Evolutionary conservation across 768 basidiomycete species (phyloP).

Genomic region (Polyporus arcularius): DNA sequence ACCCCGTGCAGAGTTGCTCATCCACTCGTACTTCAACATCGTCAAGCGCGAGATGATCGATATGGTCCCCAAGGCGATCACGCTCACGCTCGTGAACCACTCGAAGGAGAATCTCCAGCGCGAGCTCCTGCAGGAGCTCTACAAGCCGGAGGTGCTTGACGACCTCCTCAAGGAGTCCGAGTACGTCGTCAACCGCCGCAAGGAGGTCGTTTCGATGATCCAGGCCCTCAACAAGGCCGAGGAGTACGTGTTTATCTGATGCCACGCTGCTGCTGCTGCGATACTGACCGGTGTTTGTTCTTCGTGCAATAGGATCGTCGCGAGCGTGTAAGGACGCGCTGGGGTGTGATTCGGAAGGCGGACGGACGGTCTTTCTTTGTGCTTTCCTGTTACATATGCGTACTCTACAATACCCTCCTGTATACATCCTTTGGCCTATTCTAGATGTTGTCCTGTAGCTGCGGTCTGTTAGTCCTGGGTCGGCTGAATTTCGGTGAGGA

Average conservation of each 20-base stretch:
- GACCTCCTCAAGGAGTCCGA: slow-evolving; percentile 96
- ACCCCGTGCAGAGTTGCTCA: slow-evolving; percentile 73
- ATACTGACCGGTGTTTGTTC: background rate
- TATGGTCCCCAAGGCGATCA: slow-evolving; percentile 97
- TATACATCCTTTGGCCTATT: slow-evolving; percentile 19
- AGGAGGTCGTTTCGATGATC: slow-evolving; percentile 94
- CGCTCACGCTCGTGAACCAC: slow-evolving; percentile 85
- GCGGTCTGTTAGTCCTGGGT: too few relatives aligned
- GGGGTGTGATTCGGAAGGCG: background rate
- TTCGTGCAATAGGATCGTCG: slow-evolving; percentile 20
- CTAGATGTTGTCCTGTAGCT: slow-evolving; percentile 16
- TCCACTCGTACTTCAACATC: slow-evolving; percentile 96
- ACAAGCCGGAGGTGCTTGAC: slow-evolving; percentile 95
- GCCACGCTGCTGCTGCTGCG: background rate
- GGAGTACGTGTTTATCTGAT: slow-evolving; percentile 57
- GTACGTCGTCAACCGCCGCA: slow-evolving; percentile 83
- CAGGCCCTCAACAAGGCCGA: slow-evolving; percentile 95
- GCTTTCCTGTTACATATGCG: slow-evolving; percentile 18
- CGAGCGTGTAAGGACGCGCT: slow-evolving; percentile 17
- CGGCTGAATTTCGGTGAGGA: background rate
- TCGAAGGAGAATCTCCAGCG: slow-evolving; percentile 95
- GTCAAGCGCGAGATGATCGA: slow-evolving; percentile 99
- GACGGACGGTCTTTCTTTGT: slow-evolving; percentile 13
- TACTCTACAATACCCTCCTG: slow-evolving; percentile 21
- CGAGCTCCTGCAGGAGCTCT: slow-evolving; percentile 92